Evolutionary conservation across 2,329 filamentous ascomycete species (phyloP).

Genomic region (Talaromyces sp.): DNA sequence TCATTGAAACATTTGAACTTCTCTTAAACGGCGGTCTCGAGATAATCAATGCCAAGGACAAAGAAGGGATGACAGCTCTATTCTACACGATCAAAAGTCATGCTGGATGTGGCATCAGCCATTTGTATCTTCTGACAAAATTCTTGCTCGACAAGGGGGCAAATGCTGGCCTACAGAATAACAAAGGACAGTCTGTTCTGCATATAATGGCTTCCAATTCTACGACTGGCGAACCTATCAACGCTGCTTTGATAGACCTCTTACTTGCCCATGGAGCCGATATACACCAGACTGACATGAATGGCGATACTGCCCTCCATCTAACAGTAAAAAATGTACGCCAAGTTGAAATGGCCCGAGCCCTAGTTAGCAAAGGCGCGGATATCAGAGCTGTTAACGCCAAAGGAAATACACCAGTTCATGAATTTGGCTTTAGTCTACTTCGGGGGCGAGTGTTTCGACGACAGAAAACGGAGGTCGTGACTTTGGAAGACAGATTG

Average conservation of each 20-base stretch:
- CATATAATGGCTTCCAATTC: conserved; percentile 13
- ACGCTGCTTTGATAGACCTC: conserved; percentile 14
- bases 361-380: conserved; percentile 12
- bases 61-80: conserved; percentile 14
- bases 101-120: conserved; percentile 9
- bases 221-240: conserved; percentile 9
- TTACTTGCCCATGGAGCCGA: conserved; percentile 16
- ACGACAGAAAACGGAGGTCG: background rate
- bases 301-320: conserved; percentile 18
- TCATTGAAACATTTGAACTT: conserved; percentile 15
- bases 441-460: background rate
- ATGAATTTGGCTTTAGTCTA: conserved; percentile 14
- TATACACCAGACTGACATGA: conserved; percentile 14
- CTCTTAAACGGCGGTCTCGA: conserved; percentile 14
- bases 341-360: conserved; percentile 12
- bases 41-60: conserved; percentile 16
- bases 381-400: conserved; percentile 14
- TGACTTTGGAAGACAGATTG: background rate
- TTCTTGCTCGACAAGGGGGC: conserved; percentile 16
- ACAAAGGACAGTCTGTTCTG: conserved; percentile 14
- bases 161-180: conserved; percentile 12
- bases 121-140: conserved; percentile 12
- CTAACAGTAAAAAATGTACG: conserved; percentile 15
- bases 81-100: conserved; percentile 13
- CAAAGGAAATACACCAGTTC: conserved; percentile 17